Base-by-base conservation (phyloP, 495 filamentous ascomycete species). In the Thermochaetoides thermophila region DNA sequence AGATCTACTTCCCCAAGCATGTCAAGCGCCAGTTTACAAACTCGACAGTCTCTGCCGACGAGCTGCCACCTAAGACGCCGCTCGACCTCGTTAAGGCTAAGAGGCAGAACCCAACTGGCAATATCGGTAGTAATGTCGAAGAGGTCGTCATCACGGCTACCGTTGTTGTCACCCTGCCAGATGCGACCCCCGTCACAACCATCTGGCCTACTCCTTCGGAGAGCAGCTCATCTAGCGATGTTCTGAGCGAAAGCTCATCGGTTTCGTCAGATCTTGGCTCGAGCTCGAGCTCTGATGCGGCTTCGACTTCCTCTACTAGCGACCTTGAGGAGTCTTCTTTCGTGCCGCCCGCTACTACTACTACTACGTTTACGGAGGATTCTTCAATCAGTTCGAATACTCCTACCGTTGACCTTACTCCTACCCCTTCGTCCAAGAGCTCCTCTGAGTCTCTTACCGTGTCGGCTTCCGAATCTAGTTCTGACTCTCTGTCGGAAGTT, bases 1-100 rank as follows among this genome's bases (percentile, higher is more conserved):
- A 55, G 43, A 64, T 64, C 42, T 76, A 77, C 52, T 73, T 73
- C 39, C 73, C 72, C 7, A 57, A 60, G 26, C 61, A 75, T 27
- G 57, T 76, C 38, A 76, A 71, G 55, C 66, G 74, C 21, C 59
- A 65, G 27, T 54, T 64, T 34, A 55, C 53, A 46, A 69, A 71
- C 39, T n/a, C n/a, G n/a, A n/a, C n/a, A n/a, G n/a, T n/a, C n/a
- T n/a, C n/a, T n/a, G n/a, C n/a, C n/a, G n/a, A n/a, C n/a, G n/a
- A n/a, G n/a, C n/a, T n/a, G n/a, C n/a, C n/a, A n/a, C n/a, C n/a
- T n/a, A n/a, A n/a, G n/a, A n/a, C 21, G 6, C 21, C 21, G 15
- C 31, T 47, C 44, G 29, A 42, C 50, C 7, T 32, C 45, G 21
- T 35, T 20, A 38, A 39, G 22, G 44, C 52, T 1, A 59, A 40